These are phyloP conservation scores for Shiraia sp. DNA, from an alignment of 2,329 filamentous ascomycete species.

Conservation along the genomic window DNA sequence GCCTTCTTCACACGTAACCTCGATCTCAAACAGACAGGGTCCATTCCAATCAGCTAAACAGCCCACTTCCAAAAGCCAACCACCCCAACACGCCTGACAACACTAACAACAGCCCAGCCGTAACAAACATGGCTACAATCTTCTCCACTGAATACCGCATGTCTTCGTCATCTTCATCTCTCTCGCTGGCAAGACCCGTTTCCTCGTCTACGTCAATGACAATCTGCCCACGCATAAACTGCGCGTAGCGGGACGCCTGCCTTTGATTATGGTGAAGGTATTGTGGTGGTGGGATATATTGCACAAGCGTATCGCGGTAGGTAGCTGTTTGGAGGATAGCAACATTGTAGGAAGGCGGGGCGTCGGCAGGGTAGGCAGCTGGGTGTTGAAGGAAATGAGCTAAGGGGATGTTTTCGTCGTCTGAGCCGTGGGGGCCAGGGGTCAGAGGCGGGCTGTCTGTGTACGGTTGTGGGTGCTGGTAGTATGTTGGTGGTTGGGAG, in stretches of 20 bases:
- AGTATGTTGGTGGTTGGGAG: slow-evolving; percentile 1
- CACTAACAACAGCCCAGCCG: slow-evolving; percentile 23
- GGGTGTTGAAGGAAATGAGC: slow-evolving; percentile 21
- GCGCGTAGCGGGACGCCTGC: background rate
- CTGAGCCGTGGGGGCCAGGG: slow-evolving; percentile 3
- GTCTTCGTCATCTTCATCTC: slow-evolving; percentile 21
- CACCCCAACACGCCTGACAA: slow-evolving; percentile 23
- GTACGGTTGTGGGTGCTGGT: slow-evolving; percentile 6
- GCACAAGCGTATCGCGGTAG: slow-evolving; percentile 30
- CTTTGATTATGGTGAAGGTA: background rate
- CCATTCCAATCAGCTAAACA: background rate
- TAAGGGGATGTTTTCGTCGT: slow-evolving; percentile 34
- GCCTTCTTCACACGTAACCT: background rate
- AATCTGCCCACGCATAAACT: background rate
- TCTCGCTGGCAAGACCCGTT: slow-evolving; percentile 14
- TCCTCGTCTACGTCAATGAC: slow-evolving; percentile 11
- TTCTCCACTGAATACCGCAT: slow-evolving; percentile 28
- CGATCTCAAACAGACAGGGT: background rate
- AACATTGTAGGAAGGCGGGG: slow-evolving; percentile 31
- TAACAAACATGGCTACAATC: slow-evolving; percentile 29
- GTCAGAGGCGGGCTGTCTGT: slow-evolving; percentile 5
- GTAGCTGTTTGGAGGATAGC: slow-evolving; percentile 24
- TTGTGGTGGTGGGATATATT: slow-evolving; percentile 19
- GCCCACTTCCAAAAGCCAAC: slow-evolving; percentile 14
- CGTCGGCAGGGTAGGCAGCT: slow-evolving; percentile 24